Evolutionary conservation across 129 eudicot species (phyloP).

Genomic region (Flaveria robusta): DNA sequence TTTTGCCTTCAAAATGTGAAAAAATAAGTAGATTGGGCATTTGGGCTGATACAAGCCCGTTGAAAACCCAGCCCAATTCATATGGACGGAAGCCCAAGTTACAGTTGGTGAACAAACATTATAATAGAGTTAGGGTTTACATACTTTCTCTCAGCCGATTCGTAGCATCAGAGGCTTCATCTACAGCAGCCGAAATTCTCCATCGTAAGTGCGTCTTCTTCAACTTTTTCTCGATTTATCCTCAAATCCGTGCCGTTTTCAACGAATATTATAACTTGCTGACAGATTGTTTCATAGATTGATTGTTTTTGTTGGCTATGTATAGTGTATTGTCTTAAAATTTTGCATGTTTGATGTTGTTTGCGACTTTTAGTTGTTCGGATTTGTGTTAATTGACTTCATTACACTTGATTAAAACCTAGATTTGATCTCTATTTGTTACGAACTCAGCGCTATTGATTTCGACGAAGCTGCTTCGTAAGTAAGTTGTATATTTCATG

Average conservation of each 20-base stretch:
- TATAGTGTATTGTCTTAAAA: constrained; percentile 2
- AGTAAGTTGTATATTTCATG: not conserved
- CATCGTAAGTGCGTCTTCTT: constrained; percentile 20
- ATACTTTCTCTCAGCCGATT: constrained; percentile 29
- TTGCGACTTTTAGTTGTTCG: not conserved
- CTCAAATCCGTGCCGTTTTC: not conserved
- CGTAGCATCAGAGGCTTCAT: constrained; percentile 18
- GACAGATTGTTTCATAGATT: not conserved
- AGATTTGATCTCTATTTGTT: not conserved
- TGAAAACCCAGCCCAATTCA: not conserved
- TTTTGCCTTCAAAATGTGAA: too few species aligned
- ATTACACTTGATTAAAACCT: not conserved
- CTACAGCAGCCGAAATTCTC: constrained; percentile 16
- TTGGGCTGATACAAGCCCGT: constrained; percentile 8
- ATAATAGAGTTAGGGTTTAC: constrained; percentile 27
- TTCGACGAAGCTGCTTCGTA: not conserved
- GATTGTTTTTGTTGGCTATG: not conserved
- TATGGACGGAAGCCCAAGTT: constrained; percentile 9
- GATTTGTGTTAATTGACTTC: not conserved
- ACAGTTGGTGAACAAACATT: constrained; percentile 2
- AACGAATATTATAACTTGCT: not conserved
- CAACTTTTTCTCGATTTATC: not conserved
- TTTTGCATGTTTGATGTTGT: not conserved
- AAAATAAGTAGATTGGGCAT: too few species aligned
- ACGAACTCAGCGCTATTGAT: not conserved